Percentiles rank a stretch among this genome's conserved stretches.
Conservation (phyloP, 2,329 filamentous ascomycete genomes). For the Alternaria sp. region DNA sequence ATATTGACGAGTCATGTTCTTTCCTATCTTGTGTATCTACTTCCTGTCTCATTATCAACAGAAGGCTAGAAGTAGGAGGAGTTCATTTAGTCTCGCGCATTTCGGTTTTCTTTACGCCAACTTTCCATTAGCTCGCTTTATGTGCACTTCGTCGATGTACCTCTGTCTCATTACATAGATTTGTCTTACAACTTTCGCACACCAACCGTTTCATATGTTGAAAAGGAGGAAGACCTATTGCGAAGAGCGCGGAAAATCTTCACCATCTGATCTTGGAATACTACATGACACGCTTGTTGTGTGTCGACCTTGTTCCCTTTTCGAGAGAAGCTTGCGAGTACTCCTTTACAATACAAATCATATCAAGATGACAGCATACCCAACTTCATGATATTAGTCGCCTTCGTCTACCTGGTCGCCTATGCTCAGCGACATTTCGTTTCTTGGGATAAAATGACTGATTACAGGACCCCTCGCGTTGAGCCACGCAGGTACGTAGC, state of each 20-base stretch:
- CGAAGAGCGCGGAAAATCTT: neutral
- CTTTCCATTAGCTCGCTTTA: conserved; percentile 8
- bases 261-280: neutral
- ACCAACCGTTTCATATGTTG: conserved; percentile 10
- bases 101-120: conserved; percentile 13
- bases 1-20: conserved; percentile 30
- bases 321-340: neutral
- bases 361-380: neutral
- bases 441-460: neutral
- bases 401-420: neutral
- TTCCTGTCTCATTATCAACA: neutral
- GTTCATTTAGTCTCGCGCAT: conserved; percentile 2
- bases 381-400: neutral
- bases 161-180: conserved; percentile 14
- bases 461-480: neutral
- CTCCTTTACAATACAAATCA: neutral
- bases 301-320: neutral
- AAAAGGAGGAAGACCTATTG: neutral
- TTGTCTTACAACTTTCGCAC: conserved; percentile 6
- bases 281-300: neutral
- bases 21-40: conserved; percentile 13
- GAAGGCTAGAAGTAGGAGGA: conserved; percentile 15
- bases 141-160: conserved; percentile 13
- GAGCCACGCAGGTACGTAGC: neutral
- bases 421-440: neutral